Percentiles rank a stretch among this genome's conserved stretches.
Evolutionary conservation across 2,329 filamentous ascomycete genomes (phyloP).

Genomic region (Colletotrichum gigasporum): DNA sequence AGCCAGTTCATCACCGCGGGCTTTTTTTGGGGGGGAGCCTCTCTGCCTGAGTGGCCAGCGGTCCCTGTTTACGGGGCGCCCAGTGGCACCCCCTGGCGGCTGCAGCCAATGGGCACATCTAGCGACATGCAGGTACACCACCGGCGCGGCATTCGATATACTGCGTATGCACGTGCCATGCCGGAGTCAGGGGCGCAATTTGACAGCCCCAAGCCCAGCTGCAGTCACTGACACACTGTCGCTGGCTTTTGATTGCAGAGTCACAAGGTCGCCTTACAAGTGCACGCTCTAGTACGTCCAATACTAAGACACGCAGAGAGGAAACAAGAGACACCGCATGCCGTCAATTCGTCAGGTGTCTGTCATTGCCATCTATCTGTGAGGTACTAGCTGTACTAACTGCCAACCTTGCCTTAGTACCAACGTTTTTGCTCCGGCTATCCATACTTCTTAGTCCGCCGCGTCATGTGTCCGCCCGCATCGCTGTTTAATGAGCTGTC

Average conservation of each 20-base stretch:
- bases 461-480: constrained; percentile 5
- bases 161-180: constrained; percentile 29
- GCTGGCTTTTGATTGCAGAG: neutral
- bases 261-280: neutral
- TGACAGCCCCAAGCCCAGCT: too few species aligned
- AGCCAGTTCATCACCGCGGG: too few species aligned
- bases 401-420: neutral
- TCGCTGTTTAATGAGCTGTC: constrained; percentile 24
- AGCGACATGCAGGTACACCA: constrained; percentile 20
- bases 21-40: too few species aligned
- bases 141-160: constrained; percentile 7
- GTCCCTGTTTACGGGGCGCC: neutral
- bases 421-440: constrained; percentile 15
- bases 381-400: neutral
- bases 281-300: too few species aligned
- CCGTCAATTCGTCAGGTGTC: neutral
- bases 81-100: too few species aligned
- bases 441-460: constrained; percentile 16
- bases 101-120: constrained; percentile 17
- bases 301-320: too few species aligned
- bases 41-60: neutral
- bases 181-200: constrained; percentile 18
- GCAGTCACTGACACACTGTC: neutral
- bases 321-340: neutral
- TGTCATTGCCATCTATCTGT: neutral